phyloP scores from a whole-genome alignment of 306 rosid species.

The Inga leiocalycina region DNA sequence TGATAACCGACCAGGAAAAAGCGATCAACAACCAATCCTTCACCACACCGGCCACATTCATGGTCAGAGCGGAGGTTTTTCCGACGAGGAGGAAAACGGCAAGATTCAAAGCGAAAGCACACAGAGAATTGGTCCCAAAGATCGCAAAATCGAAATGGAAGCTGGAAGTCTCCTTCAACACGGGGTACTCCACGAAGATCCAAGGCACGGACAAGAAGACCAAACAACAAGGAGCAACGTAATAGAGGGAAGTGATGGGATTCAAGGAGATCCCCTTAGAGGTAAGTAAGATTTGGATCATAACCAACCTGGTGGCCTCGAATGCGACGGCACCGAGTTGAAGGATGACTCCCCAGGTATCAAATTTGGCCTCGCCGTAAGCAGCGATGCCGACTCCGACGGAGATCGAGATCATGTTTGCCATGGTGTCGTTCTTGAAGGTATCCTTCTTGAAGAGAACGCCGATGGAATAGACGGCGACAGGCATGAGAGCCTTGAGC shows the following conservation, averaged over 20 bases:
- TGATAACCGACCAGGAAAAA: constrained; percentile 86
- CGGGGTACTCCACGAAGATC: constrained; percentile 75
- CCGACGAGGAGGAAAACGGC: constrained; percentile 88
- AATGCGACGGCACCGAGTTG: constrained; percentile 88
- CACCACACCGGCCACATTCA: constrained; percentile 94
- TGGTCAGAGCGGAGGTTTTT: constrained; percentile 84
- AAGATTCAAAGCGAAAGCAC: constrained; percentile 82
- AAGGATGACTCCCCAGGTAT: constrained; percentile 73
- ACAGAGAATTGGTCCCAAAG: constrained; percentile 76
- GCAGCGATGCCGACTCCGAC: constrained; percentile 86
- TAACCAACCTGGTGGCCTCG: constrained; percentile 79
- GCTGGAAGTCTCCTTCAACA: constrained; percentile 58
- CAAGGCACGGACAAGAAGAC: constrained; percentile 67
- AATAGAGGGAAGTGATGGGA: constrained; percentile 78
- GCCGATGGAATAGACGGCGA: constrained; percentile 86
- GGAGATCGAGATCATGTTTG: constrained; percentile 84
- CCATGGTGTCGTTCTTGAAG: constrained; percentile 73
- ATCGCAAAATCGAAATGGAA: constrained; percentile 62
- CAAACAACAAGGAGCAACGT: constrained; percentile 84
- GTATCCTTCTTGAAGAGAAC: constrained; percentile 61
- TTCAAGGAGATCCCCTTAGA: constrained; percentile 87
- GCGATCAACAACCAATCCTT: constrained; percentile 90
- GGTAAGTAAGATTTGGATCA: constrained; percentile 84
- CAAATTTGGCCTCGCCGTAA: constrained; percentile 81
- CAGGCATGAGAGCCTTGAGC: constrained; percentile 95